Evolutionary conservation across 2,329 filamentous ascomycete genomes (phyloP).

Genomic region (Endoconidiophora polonica): DNA sequence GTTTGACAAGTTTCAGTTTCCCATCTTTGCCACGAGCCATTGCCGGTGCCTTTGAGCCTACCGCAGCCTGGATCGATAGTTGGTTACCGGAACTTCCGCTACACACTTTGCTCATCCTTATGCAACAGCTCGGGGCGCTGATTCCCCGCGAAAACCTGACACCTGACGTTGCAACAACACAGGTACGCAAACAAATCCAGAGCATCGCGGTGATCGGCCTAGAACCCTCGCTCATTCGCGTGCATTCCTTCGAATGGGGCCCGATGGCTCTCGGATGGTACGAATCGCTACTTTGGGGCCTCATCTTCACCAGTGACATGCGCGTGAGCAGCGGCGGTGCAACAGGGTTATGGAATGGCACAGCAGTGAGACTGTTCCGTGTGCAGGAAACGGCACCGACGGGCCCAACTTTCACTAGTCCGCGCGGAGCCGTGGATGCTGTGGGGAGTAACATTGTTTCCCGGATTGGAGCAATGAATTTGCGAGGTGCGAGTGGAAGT

Average conservation of each 20-base stretch:
- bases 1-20: constrained; percentile 52
- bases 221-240: constrained; percentile 55
- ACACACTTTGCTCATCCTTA: constrained; percentile 67
- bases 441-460: constrained; percentile 82
- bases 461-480: constrained; percentile 65
- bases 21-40: constrained; percentile 16
- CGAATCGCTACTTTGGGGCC: constrained; percentile 82
- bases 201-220: constrained; percentile 51
- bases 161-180: constrained; percentile 27
- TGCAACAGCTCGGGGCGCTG: constrained; percentile 45
- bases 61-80: constrained; percentile 71
- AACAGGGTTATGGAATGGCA: constrained; percentile 66
- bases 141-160: constrained; percentile 34
- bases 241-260: constrained; percentile 91
- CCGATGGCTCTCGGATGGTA: constrained; percentile 86
- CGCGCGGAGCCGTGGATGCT: constrained; percentile 79
- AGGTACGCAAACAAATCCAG: constrained; percentile 37
- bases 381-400: constrained; percentile 71
- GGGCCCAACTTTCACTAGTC: constrained; percentile 67
- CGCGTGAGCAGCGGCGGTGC: constrained; percentile 71
- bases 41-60: constrained; percentile 54
- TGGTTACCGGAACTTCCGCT: constrained; percentile 88
- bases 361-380: constrained; percentile 70
- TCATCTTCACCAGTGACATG: constrained; percentile 84
- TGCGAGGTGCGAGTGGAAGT: constrained; percentile 30